Evolutionary conservation across 164 flowering plant species (phyloP).

Genomic region (Umbellularia californica): DNA sequence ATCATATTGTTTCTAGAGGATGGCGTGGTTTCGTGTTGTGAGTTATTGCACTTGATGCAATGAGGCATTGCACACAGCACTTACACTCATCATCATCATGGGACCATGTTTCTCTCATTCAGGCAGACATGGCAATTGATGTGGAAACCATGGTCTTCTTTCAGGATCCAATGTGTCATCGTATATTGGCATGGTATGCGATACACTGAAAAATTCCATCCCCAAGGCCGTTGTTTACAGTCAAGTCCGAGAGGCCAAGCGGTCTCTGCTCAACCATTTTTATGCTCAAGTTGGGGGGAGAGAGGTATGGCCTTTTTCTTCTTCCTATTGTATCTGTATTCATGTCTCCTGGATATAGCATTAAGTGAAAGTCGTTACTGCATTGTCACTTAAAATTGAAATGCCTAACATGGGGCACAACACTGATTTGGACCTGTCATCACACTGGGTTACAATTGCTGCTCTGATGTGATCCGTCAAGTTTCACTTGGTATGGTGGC

Average conservation of each 20-base stretch:
- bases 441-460: no score
- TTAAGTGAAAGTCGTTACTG: no score
- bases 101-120: neutral
- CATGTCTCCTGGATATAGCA: no score
- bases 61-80: neutral
- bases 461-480: no score
- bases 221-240: conserved; percentile 92
- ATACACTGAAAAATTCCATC: conserved; percentile 65
- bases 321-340: neutral
- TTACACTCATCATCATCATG: neutral
- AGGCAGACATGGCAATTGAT: neutral
- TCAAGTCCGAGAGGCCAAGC: conserved; percentile 89
- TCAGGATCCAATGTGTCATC: conserved; percentile 55
- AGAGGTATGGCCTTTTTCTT: conserved; percentile 44
- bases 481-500: no score
- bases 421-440: no score
- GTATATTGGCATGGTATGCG: conserved; percentile 80
- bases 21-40: neutral
- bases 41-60: neutral
- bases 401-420: no score
- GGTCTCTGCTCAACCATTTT: conserved; percentile 66
- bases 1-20: neutral
- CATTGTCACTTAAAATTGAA: no score
- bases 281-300: conserved; percentile 77
- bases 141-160: conserved; percentile 6